These are phyloP conservation scores for Parsonsia alboflavescens DNA, from an alignment of 257 asterid species.

Conservation along the genomic window DNA sequence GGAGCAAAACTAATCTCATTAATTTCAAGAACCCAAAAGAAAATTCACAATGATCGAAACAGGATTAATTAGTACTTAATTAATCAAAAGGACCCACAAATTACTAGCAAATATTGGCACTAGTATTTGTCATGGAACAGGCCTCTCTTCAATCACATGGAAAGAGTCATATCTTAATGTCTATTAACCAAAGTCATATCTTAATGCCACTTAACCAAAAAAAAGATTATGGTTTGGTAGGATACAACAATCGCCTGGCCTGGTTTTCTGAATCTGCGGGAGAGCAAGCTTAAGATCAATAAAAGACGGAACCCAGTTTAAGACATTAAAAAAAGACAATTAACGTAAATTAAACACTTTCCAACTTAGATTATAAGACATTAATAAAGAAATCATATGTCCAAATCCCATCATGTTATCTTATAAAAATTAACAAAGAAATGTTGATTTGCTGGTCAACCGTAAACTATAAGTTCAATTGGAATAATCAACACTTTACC, in stretches of 20 bases:
- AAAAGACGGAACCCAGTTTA: slow-evolving; percentile 9
- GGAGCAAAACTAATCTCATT: no score
- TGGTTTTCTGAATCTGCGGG: background rate
- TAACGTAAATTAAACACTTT: slow-evolving; percentile 7
- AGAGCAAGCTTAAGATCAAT: background rate
- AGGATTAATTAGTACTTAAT: background rate
- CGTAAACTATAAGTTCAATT: background rate
- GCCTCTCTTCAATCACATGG: slow-evolving; percentile 24
- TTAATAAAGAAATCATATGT: slow-evolving; percentile 11
- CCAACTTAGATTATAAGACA: background rate
- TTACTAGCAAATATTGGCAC: slow-evolving; percentile 7
- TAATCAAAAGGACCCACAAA: slow-evolving; percentile 11
- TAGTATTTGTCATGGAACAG: slow-evolving; percentile 12
- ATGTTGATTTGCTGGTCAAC: slow-evolving; percentile 32
- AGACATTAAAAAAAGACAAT: background rate
- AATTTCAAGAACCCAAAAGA: background rate
- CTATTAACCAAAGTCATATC: slow-evolving; percentile 10
- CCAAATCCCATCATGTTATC: slow-evolving; percentile 8
- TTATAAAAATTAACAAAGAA: slow-evolving; percentile 9
- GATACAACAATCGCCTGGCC: slow-evolving; percentile 14
- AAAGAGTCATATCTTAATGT: slow-evolving; percentile 13
- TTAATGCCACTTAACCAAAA: slow-evolving; percentile 10
- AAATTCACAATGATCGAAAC: background rate
- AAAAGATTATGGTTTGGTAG: slow-evolving; percentile 25
- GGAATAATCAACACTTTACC: background rate